A percentile compares a stretch with the other conserved stretches of the same genome.
phyloP scores from a whole-genome alignment of 2,329 filamentous ascomycete genomes.

The Colletotrichum cordylinicola region DNA sequence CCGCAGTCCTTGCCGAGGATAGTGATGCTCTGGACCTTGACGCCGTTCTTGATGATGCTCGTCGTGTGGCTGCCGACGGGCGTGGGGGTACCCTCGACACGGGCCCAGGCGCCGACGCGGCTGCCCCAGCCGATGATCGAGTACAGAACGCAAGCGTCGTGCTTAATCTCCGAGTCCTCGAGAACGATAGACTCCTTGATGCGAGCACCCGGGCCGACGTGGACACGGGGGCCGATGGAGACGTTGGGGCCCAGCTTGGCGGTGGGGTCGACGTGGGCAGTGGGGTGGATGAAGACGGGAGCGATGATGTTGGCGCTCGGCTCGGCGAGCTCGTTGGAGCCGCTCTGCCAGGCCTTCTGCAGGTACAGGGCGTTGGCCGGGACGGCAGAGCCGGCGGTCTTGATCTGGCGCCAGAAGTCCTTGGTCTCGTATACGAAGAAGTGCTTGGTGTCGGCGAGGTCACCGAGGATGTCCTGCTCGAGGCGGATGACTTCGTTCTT shows the following conservation, averaged over 20 bases:
- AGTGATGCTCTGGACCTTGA: slow-evolving; percentile 98
- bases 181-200: slow-evolving; percentile 96
- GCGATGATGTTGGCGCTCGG: slow-evolving; percentile 88
- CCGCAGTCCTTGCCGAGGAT: slow-evolving; percentile 96
- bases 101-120: slow-evolving; percentile 95
- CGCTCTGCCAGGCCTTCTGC: slow-evolving; percentile 87
- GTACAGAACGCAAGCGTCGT: slow-evolving; percentile 94
- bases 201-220: slow-evolving; percentile 84
- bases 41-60: slow-evolving; percentile 94
- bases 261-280: slow-evolving; percentile 87
- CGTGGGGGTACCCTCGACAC: slow-evolving; percentile 93
- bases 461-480: slow-evolving; percentile 95
- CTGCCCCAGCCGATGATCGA: slow-evolving; percentile 97
- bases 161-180: slow-evolving; percentile 94
- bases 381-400: slow-evolving; percentile 96
- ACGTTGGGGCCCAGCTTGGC: slow-evolving; percentile 98
- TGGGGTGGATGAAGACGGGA: slow-evolving; percentile 94
- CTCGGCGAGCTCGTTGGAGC: slow-evolving; percentile 80
- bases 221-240: slow-evolving; percentile 88
- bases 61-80: slow-evolving; percentile 88
- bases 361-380: slow-evolving; percentile 97
- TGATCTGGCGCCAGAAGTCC: slow-evolving; percentile 99
- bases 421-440: slow-evolving; percentile 99
- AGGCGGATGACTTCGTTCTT: slow-evolving; percentile 89
- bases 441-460: slow-evolving; percentile 95